Evolutionary conservation across 2,329 filamentous ascomycete species (phyloP), one percentile per base, ranked within the genome.

Genomic region (Pseudopyrenochaeta lycopersici): DNA sequence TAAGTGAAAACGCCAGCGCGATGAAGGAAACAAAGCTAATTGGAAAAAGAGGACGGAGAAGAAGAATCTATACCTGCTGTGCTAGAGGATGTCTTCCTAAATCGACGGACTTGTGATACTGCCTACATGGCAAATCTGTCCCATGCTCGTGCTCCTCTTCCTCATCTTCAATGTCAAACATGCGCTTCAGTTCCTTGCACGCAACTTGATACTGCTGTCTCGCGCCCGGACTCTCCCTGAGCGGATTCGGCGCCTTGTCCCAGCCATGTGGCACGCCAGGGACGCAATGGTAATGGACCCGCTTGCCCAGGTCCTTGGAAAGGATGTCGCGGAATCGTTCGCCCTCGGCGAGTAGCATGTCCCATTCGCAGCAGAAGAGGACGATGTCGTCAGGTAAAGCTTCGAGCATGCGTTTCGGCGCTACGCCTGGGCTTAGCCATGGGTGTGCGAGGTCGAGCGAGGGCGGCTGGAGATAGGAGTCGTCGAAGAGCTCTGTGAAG

Each of bases 181-280:
- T 79, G 47, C 76, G 73, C 62, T 74, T 78, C 64, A 87, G 64
- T 68, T 81, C 77, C 57, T 72, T 76, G 55, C 84, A 85, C 41
- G 84, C 85, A 57, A 82, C 77, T 33, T 76, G 62, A 64, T 88
- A 88, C 53, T 86, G 75, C 48, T 80, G 76, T 60, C 82, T 75
- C n/a, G 83, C 80, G 20, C 81, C 80, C 1, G 77, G 76, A 2
- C 81, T 81, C 30, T 81, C 81, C 49, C 78, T 80, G 20, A 85
- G 68, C 4, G 85, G 86, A 64, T 87, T 88, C 0, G 86, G 85
- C 23, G 82, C 83, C 74, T 89, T 90, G 64, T 90, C 87, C 82
- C 87, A 90, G 0, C 82, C 87, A 66, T 89, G 87, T 23, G 82
- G 80, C 18, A 87, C 86, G 2, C 80, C 84, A 3, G 79, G 75